phyloP scores from a whole-genome alignment of 2,329 filamentous ascomycete genomes.

The Monosporascus sp. region DNA sequence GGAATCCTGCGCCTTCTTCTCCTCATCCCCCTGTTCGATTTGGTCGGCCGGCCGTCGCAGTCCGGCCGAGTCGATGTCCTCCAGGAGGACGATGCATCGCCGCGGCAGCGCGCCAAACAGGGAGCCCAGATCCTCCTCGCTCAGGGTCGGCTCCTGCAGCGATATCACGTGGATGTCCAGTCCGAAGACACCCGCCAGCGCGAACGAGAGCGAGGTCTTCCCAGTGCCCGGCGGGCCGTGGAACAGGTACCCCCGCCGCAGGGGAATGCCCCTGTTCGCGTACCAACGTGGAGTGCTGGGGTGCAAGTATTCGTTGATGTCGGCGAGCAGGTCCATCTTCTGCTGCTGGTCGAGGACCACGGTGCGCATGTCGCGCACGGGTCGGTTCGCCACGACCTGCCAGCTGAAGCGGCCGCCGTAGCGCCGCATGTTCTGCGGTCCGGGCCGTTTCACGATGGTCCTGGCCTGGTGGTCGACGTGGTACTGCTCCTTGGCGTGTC shows the following conservation, averaged over 20 bases:
- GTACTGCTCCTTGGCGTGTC: slow-evolving; percentile 47
- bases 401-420: slow-evolving; percentile 42
- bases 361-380: slow-evolving; percentile 66
- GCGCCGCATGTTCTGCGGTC: slow-evolving; percentile 39
- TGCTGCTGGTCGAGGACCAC: slow-evolving; percentile 66
- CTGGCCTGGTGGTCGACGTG: slow-evolving; percentile 49
- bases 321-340: slow-evolving; percentile 60
- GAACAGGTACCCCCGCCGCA: slow-evolving; percentile 73
- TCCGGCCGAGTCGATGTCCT: slow-evolving; percentile 65
- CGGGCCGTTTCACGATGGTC: slow-evolving; percentile 53
- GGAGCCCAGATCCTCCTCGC: slow-evolving; percentile 54
- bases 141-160: slow-evolving; percentile 54
- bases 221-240: slow-evolving; percentile 71
- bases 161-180: slow-evolving; percentile 62
- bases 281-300: slow-evolving; percentile 69
- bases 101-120: slow-evolving; percentile 58
- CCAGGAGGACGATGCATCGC: slow-evolving; percentile 60
- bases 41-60: slow-evolving; percentile 39
- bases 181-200: slow-evolving; percentile 60
- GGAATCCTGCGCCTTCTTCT: slow-evolving; percentile 2
- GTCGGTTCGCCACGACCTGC: slow-evolving; percentile 55
- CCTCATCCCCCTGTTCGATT: slow-evolving; percentile 16
- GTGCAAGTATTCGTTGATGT: slow-evolving; percentile 75
- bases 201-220: slow-evolving; percentile 64
- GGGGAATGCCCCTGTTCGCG: slow-evolving; percentile 67